These are phyloP conservation scores for Euphorbia schlechtendalii DNA, from an alignment of 441 rosid genomes.

Conservation along the genomic window DNA sequence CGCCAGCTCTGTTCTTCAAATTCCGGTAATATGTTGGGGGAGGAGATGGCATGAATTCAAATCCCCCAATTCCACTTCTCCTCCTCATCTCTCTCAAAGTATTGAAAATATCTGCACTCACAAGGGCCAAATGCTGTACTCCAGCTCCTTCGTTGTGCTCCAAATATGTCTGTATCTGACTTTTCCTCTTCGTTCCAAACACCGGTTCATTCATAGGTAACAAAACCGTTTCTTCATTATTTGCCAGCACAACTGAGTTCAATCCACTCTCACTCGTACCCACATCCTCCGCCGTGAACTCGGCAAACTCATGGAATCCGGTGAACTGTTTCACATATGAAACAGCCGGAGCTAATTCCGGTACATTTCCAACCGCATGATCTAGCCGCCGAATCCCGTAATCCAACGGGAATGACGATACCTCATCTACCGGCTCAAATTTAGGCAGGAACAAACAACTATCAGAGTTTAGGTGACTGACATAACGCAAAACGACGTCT, in stretches of 20 bases:
- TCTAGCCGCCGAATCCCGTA: constrained; percentile 72
- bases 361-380: constrained; percentile 90
- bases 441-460: constrained; percentile 48
- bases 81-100: constrained; percentile 82
- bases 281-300: constrained; percentile 81
- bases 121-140: constrained; percentile 73
- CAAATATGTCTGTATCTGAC: constrained; percentile 85
- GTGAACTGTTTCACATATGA: constrained; percentile 60
- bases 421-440: constrained; percentile 45
- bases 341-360: constrained; percentile 55
- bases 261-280: constrained; percentile 85
- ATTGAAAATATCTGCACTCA: constrained; percentile 63
- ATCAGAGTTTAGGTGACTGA: constrained; percentile 35
- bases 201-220: constrained; percentile 89
- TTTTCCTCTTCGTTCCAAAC: constrained; percentile 79
- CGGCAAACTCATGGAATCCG: constrained; percentile 87
- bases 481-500: constrained; percentile 74
- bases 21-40: constrained; percentile 80
- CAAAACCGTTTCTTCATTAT: constrained; percentile 69
- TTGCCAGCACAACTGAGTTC: constrained; percentile 68
- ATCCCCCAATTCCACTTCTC: constrained; percentile 69
- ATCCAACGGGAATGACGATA: constrained; percentile 55
- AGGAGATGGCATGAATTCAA: constrained; percentile 93
- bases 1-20: constrained; percentile 64
- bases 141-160: constrained; percentile 98